Evolutionary conservation across 1,284 basidiomycete genomes (phyloP).

Genomic region (Somion occarium): DNA sequence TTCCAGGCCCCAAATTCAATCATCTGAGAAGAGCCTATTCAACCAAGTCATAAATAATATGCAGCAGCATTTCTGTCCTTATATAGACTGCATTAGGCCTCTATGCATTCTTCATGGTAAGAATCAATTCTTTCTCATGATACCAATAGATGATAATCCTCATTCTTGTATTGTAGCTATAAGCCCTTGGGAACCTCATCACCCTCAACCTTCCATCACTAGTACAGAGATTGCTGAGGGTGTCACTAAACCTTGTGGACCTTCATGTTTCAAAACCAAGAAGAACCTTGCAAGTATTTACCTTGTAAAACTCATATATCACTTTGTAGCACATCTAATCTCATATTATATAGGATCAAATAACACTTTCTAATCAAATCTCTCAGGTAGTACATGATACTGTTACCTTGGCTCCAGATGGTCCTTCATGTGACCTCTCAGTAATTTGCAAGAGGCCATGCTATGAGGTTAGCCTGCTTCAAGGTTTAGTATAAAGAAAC

Average conservation of each 20-base stretch:
- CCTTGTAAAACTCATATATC: too few relatives aligned
- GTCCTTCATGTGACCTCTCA: constrained; percentile 34
- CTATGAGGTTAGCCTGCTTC: constrained; percentile 24
- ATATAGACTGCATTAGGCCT: constrained; percentile 21
- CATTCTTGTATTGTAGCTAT: neutral
- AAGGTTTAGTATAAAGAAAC: constrained; percentile 8
- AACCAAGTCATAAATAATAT: constrained; percentile 9
- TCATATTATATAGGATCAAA: neutral
- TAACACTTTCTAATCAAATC: neutral
- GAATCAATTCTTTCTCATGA: constrained; percentile 1
- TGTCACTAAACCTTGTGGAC: neutral
- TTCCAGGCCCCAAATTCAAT: neutral
- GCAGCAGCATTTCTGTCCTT: constrained; percentile 26
- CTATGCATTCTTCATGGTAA: constrained; percentile 21
- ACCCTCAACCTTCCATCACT: neutral
- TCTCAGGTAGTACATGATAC: constrained; percentile 15
- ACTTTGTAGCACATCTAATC: too few relatives aligned
- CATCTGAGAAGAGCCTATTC: neutral
- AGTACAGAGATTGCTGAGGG: neutral
- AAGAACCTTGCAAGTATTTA: too few relatives aligned
- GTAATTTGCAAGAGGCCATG: constrained; percentile 35
- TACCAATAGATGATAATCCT: neutral
- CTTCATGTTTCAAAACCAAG: neutral
- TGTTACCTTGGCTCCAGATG: constrained; percentile 30
- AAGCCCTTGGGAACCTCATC: neutral